Base-by-base conservation (phyloP, 2,329 filamentous ascomycete species). In the Paecilomyces variotii region DNA sequence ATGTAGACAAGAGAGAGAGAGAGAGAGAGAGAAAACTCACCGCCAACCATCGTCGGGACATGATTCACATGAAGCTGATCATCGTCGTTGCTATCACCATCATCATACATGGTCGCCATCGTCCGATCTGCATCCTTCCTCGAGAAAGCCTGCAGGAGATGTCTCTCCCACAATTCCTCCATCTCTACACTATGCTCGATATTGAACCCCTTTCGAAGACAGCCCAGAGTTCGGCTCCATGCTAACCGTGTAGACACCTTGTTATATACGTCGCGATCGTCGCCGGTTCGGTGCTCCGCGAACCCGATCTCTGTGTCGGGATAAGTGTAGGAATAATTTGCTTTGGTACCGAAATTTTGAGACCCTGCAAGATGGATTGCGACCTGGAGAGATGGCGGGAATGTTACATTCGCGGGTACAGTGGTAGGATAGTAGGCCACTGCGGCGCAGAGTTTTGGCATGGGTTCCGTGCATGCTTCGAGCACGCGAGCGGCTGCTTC, bases 161-260 rank as follows among this genome's bases (percentile, higher is more conserved):
- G 75, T 26, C 68, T 62, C 34, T 76, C 73, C 74, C 74, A 76
- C 4, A 76, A 62, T 2, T 62, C 67, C 60, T 78, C 75, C 19
- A 76, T 67, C 57, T 73, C 74, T 3, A 63, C 61, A 26, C 63
- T 59, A 10, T 63, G 60, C 2, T 70, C 68, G 19, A 73, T 69
- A 55, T 68, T 71, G 66, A 91, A 88, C 0, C 83, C 86, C 53
- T 79, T 79, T 50, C 84, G 78, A 24, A 88, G 77, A 6, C 78
- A 74, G 0, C 77, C 78, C 58, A 91, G 65, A 34, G 81, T 85
- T 11, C 88, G 78, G 26, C 80, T 84, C 82, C 86, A 90, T 0
- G 87, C 86, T 24, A 90, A 67, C 9, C 81, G 80, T 2, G 86
- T 82, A 0, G 80, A 80, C 7, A 87, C 77, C 2, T 79, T 76